phyloP scores from a whole-genome alignment of 345 rosid genomes.

The Populus ilicifolia region DNA sequence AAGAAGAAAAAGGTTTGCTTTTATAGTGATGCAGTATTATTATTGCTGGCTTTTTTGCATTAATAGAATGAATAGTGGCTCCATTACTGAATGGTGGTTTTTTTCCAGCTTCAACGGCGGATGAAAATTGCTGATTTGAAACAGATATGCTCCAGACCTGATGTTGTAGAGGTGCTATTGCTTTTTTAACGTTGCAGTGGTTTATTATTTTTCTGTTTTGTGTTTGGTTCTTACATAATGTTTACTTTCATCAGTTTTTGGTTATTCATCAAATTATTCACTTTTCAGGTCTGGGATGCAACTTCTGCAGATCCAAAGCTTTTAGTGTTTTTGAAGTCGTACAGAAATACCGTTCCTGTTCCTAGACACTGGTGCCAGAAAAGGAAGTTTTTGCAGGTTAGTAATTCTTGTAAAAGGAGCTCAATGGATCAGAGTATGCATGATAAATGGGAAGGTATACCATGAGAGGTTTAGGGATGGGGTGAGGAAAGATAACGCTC shows the following conservation, averaged over 20 bases:
- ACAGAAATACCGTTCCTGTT: constrained; percentile 93
- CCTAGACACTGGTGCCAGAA: constrained; percentile 99
- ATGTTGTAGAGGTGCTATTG: constrained; percentile 87
- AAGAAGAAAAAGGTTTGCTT: constrained; percentile 72
- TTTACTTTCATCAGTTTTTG: not conserved
- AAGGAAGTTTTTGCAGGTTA: constrained; percentile 97
- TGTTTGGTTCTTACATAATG: not conserved
- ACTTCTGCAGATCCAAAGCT: constrained; percentile 94
- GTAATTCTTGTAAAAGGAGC: constrained; percentile 22
- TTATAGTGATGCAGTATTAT: not conserved
- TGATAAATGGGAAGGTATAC: constrained; percentile 41
- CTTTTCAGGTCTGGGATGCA: constrained; percentile 97
- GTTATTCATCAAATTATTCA: not conserved
- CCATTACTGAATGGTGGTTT: not conserved
- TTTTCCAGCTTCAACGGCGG: constrained; percentile 72
- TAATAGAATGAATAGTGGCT: not conserved
- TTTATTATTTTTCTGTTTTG: not conserved
- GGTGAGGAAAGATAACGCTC: constrained; percentile 57
- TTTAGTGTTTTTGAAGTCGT: constrained; percentile 87
- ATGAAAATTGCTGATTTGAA: constrained; percentile 95
- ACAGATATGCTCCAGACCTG: constrained; percentile 92
- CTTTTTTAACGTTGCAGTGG: not conserved
- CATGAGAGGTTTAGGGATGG: constrained; percentile 44
- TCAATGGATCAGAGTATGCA: constrained; percentile 32
- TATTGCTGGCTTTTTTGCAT: not conserved